Conservation (phyloP, 805 yeast genomes). For the Pichia cabralensis region DNA sequence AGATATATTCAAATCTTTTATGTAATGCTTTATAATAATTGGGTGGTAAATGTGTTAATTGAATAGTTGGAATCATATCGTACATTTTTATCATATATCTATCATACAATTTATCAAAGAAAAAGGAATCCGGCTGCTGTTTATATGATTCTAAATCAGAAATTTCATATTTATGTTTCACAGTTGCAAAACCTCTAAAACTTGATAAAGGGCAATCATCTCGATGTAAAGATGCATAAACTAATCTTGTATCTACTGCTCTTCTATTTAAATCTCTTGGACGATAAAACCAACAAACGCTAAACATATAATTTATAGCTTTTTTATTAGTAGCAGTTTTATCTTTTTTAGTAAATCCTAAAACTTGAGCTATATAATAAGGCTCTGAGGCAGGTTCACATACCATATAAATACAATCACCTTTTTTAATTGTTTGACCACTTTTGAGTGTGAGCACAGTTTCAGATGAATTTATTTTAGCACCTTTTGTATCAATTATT, state of each 20-base stretch:
- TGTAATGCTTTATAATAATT: conserved; percentile 52
- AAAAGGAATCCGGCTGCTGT: conserved; percentile 58
- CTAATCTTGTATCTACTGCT: conserved; percentile 58
- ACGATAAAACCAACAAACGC: conserved; percentile 86
- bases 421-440: conserved; percentile 31
- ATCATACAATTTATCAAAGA: conserved; percentile 79
- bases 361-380: conserved; percentile 74
- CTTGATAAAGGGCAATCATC: conserved; percentile 72
- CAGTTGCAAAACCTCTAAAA: conserved; percentile 66
- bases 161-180: conserved; percentile 60
- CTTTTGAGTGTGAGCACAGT: conserved; percentile 30
- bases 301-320: conserved; percentile 47
- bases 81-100: conserved; percentile 76
- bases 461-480: conserved; percentile 30
- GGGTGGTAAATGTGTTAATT: conserved; percentile 47
- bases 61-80: conserved; percentile 60
- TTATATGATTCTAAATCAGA: conserved; percentile 47
- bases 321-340: conserved; percentile 26
- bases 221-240: conserved; percentile 79
- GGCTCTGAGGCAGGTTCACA: conserved; percentile 95
- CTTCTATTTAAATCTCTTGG: conserved; percentile 73
- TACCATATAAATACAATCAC: conserved; percentile 71
- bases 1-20: conserved; percentile 63
- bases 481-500: conserved; percentile 31
- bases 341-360: conserved; percentile 53